These are phyloP conservation scores for Pseudogymnoascus sp. DNA, from an alignment of 2,329 filamentous ascomycete genomes.

Conservation along the genomic window DNA sequence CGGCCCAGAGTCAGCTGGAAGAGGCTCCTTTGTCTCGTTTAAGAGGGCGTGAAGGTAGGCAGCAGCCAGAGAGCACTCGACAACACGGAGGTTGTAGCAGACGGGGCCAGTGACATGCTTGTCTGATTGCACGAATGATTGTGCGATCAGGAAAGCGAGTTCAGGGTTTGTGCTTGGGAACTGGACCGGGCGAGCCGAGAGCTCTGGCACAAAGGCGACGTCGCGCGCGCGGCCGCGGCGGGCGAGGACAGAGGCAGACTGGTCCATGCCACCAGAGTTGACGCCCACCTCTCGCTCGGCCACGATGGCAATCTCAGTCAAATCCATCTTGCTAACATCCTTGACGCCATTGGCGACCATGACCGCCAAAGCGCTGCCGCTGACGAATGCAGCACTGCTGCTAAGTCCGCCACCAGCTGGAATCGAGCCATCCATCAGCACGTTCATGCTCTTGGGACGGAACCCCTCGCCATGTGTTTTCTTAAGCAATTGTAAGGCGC, in stretches of 20 bases:
- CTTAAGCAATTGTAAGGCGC: conserved; percentile 71
- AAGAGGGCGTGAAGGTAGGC: conserved; percentile 55
- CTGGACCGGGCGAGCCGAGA: conserved; percentile 69
- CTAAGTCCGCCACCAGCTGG: conserved; percentile 88
- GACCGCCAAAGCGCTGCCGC: conserved; percentile 79
- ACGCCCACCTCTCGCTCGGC: conserved; percentile 92
- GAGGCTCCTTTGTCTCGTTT: conserved; percentile 48
- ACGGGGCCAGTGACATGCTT: conserved; percentile 91
- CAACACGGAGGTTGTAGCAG: conserved; percentile 94
- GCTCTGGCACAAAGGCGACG: conserved; percentile 77
- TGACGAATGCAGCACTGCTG: conserved; percentile 90
- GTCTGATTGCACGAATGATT: conserved; percentile 89
- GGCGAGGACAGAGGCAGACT: conserved; percentile 91
- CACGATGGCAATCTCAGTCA: conserved; percentile 89
- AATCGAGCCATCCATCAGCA: conserved; percentile 86
- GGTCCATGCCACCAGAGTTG: conserved; percentile 97
- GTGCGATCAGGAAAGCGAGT: conserved; percentile 85
- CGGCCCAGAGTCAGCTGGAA: conserved; percentile 74
- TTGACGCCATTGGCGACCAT: conserved; percentile 77
- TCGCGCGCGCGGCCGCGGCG: conserved; percentile 79
- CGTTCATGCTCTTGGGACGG: conserved; percentile 70
- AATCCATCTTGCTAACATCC: conserved; percentile 78
- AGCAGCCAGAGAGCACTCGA: conserved; percentile 88
- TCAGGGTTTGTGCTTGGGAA: conserved; percentile 79
- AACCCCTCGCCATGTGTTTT: conserved; percentile 56